Evolutionary conservation across 202 grass and related monocot species (phyloP).

Genomic region (Miscanthus sacchariflorus): DNA sequence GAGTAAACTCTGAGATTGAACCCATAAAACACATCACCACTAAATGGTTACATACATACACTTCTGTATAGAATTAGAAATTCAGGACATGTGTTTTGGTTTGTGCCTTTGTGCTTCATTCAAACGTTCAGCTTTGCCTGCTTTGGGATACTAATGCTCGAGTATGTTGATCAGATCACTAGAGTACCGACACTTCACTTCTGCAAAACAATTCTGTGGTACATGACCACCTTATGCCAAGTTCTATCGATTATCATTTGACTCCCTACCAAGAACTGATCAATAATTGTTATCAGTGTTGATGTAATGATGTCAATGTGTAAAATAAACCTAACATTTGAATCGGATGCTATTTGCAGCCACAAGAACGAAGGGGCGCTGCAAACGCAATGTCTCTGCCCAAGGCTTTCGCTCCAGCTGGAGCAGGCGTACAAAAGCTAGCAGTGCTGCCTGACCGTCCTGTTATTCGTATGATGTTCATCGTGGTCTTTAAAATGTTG

Average conservation of each 20-base stretch:
- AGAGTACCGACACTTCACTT: constrained; percentile 61
- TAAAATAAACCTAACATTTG: constrained; percentile 1
- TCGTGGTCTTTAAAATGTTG: no score
- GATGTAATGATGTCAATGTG: neutral
- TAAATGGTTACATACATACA: neutral
- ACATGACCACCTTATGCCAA: constrained; percentile 11
- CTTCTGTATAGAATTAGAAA: neutral
- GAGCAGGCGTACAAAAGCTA: neutral
- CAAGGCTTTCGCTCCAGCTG: constrained; percentile 75
- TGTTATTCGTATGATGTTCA: no score
- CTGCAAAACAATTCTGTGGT: constrained; percentile 57
- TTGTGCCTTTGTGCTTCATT: neutral
- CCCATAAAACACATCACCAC: neutral
- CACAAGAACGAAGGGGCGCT: constrained; percentile 77
- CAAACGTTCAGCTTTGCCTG: neutral
- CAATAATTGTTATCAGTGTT: neutral
- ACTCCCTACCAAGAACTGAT: neutral
- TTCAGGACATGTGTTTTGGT: neutral
- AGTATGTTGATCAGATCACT: constrained; percentile 62
- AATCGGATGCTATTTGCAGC: constrained; percentile 38
- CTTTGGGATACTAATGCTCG: constrained; percentile 18
- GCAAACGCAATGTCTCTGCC: constrained; percentile 88
- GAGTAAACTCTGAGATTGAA: neutral
- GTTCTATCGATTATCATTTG: neutral
- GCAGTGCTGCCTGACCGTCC: no score